Conservation (phyloP, 805 yeast species). For the Ogataea populi-albae region DNA sequence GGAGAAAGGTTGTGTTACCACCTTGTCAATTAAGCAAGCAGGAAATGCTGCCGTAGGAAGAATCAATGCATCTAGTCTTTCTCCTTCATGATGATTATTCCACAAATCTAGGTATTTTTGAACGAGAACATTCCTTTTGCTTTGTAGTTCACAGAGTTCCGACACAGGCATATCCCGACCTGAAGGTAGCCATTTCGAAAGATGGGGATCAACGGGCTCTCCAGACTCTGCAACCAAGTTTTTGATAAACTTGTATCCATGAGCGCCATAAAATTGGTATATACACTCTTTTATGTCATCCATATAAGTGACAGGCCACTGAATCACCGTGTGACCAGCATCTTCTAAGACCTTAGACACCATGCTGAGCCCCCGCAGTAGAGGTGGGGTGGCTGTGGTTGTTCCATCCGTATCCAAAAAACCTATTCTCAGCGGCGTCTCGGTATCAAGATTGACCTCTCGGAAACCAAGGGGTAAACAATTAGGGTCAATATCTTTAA, state of each 20-base stretch:
- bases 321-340: constrained; percentile 51
- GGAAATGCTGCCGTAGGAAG: constrained; percentile 47
- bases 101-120: constrained; percentile 30
- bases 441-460: background rate
- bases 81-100: constrained; percentile 34
- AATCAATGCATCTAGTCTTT: constrained; percentile 44
- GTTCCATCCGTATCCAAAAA: constrained; percentile 41
- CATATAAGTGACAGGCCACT: constrained; percentile 43
- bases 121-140: constrained; percentile 36
- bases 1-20: constrained; percentile 47
- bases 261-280: constrained; percentile 39
- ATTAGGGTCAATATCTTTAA: constrained; percentile 33
- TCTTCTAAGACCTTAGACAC: constrained; percentile 31
- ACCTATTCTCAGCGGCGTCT: constrained; percentile 39
- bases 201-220: constrained; percentile 36
- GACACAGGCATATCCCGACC: constrained; percentile 35
- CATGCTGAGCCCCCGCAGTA: constrained; percentile 41
- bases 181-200: constrained; percentile 31
- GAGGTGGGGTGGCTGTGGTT: constrained; percentile 49
- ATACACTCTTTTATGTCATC: constrained; percentile 43
- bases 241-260: constrained; percentile 37
- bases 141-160: constrained; percentile 39
- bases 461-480: constrained; percentile 8
- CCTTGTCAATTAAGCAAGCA: constrained; percentile 30
- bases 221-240: constrained; percentile 37